Percentiles rank a stretch among this genome's conserved stretches.
These are phyloP conservation scores for Rosa rugosa DNA, from an alignment of 306 rosid genomes.

Conservation along the genomic window DNA sequence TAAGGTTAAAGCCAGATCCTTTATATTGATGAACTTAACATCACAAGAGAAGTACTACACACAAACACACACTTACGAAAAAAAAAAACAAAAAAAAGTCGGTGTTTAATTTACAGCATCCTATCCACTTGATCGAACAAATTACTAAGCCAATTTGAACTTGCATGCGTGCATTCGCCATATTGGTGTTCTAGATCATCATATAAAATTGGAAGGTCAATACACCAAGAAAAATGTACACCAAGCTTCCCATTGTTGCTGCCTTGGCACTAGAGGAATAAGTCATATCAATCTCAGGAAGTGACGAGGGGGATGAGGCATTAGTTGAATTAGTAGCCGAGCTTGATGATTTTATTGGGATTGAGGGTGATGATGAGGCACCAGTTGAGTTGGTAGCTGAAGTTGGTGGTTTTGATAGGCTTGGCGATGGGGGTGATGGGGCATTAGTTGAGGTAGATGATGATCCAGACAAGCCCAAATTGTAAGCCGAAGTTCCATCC, in stretches of 20 bases:
- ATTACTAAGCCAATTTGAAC: neutral
- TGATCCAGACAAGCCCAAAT: no score
- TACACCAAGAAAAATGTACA: slow-evolving; percentile 43
- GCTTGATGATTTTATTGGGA: slow-evolving; percentile 28
- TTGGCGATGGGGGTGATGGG: slow-evolving; percentile 23
- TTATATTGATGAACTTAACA: no score
- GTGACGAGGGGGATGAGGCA: neutral
- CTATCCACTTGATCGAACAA: neutral
- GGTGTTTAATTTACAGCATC: neutral
- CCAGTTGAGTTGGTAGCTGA: slow-evolving; percentile 1
- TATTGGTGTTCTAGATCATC: slow-evolving; percentile 43
- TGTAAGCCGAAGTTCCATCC: no score
- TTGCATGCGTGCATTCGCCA: no score
- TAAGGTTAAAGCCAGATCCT: no score
- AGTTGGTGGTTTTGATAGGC: slow-evolving; percentile 34
- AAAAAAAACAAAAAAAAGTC: no score
- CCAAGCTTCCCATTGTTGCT: slow-evolving; percentile 42
- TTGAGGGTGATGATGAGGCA: slow-evolving; percentile 37
- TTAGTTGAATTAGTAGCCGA: neutral
- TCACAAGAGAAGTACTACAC: no score
- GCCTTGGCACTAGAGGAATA: slow-evolving; percentile 58
- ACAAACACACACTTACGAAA: no score
- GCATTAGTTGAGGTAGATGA: slow-evolving; percentile 35
- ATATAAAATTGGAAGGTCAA: slow-evolving; percentile 39
- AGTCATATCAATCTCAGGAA: slow-evolving; percentile 21